Percentiles rank a stretch among this genome's conserved stretches.
Evolutionary conservation across 768 basidiomycete genomes (phyloP).

Genomic region (Lentinula detonsa): DNA sequence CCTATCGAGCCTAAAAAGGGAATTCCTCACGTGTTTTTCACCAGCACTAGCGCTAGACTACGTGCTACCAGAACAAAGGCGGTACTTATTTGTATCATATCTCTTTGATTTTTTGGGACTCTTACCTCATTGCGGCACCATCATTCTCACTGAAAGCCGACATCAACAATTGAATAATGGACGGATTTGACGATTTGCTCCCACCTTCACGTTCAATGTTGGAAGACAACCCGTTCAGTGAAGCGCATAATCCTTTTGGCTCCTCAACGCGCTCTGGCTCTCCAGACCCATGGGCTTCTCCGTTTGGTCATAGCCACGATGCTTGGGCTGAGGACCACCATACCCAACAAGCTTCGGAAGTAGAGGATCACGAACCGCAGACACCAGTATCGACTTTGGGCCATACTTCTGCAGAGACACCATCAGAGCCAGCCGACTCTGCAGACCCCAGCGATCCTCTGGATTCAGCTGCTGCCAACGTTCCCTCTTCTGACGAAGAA

Average conservation of each 20-base stretch:
- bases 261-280: conserved; percentile 49
- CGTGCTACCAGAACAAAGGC: no score
- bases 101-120: no score
- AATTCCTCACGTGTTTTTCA: neutral
- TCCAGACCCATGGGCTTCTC: conserved; percentile 73
- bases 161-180: conserved; percentile 37
- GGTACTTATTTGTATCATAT: no score
- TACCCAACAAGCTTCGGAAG: neutral
- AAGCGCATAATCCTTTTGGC: conserved; percentile 41
- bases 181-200: conserved; percentile 74
- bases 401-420: conserved; percentile 17
- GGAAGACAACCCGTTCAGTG: conserved; percentile 74
- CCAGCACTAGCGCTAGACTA: neutral
- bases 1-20: neutral
- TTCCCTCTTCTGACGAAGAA: conserved; percentile 24
- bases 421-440: conserved; percentile 17
- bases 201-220: conserved; percentile 51
- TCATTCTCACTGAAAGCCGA: neutral
- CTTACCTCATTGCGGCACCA: neutral
- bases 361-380: neutral
- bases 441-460: conserved; percentile 26
- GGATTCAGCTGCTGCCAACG: conserved; percentile 20
- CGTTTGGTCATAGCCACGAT: conserved; percentile 27
- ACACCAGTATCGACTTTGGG: conserved; percentile 20
- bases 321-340: neutral